Evolutionary conservation across 768 basidiomycete species (phyloP), one percentile per base, ranked within the genome.

Genomic region (Suillus cothurnatus): DNA sequence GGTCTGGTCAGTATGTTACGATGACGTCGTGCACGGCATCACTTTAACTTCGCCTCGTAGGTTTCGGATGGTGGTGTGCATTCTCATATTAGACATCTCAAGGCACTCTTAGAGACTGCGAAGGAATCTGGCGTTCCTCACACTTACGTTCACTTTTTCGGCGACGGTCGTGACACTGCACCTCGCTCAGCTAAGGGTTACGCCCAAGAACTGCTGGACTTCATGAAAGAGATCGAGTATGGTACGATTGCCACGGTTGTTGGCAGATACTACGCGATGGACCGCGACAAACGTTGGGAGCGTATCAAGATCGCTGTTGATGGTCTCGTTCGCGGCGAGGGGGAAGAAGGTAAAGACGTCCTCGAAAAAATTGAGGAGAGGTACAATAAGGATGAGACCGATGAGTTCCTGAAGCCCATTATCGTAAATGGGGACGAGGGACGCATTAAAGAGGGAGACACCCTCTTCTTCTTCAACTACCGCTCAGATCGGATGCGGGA

Each of bases 31-130:
- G 12, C 45, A 62, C 17, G 12, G 8, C 41, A 34, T 32, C n/a
- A 23, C 23, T 17, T 36, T 32, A 64, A 63, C 43, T 47, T 34
- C 21, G 32, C 36, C 41, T 6, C 56, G 3, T 69, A 95, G 93
- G 82, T 95, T 61, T 97, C 95, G 17, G 95, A 98, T 69, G 95
- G 95, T 36, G 95, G 95, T 70, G 95, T 97, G n/a, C 96, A 97
- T 80, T 97, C 96, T 1, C 95, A 97, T 77, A 97, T 94, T 74
- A 85, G 77, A 60, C 95, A 97, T 76, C 86, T 98, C 43, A 94
- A 89, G 71, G 95, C 95, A 1, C 86, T 98, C 14, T 87, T 98
- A 69, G 92, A 94, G 76, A 90, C 90, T 6, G 96, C 95, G 28
- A 96, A 97, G 74, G 89, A 93, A 73, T 77, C 86, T 61, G 90